Conservation (phyloP, 257 asterid species). For the Knoxia roxburghii region DNA sequence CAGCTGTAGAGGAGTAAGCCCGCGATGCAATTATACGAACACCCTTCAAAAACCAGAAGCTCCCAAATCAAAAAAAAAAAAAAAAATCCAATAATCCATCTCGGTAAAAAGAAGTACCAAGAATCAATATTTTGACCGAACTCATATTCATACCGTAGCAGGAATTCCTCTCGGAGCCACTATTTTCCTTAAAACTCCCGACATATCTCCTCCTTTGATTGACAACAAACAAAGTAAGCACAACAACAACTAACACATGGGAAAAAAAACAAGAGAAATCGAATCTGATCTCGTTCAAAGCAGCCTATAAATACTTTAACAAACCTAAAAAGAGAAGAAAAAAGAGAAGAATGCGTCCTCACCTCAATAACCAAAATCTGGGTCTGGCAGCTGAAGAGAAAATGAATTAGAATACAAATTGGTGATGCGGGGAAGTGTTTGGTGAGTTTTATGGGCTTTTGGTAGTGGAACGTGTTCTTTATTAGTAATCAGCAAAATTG, state of each 20-base stretch:
- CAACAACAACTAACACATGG: background rate
- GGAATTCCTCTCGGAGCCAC: slow-evolving; percentile 35
- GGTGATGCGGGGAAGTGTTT: background rate
- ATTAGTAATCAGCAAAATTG: background rate
- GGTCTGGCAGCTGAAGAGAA: background rate
- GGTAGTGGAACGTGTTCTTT: background rate
- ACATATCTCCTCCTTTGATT: slow-evolving; percentile 31
- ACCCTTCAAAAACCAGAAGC: slow-evolving; percentile 40
- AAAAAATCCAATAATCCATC: background rate
- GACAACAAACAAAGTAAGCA: background rate
- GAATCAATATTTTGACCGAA: background rate
- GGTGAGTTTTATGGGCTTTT: background rate
- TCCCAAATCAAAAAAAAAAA: slow-evolving; percentile 12
- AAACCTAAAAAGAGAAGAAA: background rate
- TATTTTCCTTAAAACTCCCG: slow-evolving; percentile 43
- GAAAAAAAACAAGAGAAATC: background rate
- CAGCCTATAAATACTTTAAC: background rate
- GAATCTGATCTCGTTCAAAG: slow-evolving; percentile 3
- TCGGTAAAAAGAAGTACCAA: background rate
- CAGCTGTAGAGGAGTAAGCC: slow-evolving; percentile 50
- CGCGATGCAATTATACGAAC: slow-evolving; percentile 50
- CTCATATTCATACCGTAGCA: slow-evolving; percentile 32
- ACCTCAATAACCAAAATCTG: background rate
- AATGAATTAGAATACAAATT: background rate
- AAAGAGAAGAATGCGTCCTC: background rate